A percentile compares a stretch with the other conserved stretches of the same genome.
These are phyloP conservation scores for Pleurotus cornucopiae DNA, from an alignment of 768 basidiomycete genomes.

Conservation along the genomic window DNA sequence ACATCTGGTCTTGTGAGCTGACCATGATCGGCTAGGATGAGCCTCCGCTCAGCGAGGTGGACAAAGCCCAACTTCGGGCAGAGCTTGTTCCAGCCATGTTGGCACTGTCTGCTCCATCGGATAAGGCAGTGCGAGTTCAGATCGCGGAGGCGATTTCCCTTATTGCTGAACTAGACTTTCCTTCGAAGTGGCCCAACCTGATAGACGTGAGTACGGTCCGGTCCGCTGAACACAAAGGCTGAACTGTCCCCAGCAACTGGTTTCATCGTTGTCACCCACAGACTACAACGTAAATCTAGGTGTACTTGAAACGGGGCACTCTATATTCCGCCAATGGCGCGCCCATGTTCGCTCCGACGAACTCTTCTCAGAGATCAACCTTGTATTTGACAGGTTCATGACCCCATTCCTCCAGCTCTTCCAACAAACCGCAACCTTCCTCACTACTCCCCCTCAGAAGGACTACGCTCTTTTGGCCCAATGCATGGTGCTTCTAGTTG, in stretches of 20 bases:
- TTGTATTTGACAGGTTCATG: conserved; percentile 82
- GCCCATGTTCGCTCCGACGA: conserved; percentile 83
- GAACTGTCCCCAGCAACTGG: conserved; percentile 69
- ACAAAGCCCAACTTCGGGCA: conserved; percentile 68
- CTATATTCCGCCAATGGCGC: conserved; percentile 93
- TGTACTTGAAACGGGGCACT: conserved; percentile 91
- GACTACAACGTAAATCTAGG: conserved; percentile 86
- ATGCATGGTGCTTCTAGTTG: conserved; percentile 71
- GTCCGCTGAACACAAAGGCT: neutral
- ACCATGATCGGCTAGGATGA: conserved; percentile 49
- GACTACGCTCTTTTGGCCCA: conserved; percentile 58
- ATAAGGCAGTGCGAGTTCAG: conserved; percentile 75
- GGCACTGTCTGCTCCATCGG: conserved; percentile 64
- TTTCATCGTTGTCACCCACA: conserved; percentile 70
- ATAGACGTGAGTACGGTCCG: conserved; percentile 67
- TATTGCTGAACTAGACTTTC: conserved; percentile 91
- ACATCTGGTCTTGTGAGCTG: neutral
- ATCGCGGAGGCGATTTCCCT: conserved; percentile 91
- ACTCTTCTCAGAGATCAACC: conserved; percentile 88
- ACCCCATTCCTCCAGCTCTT: conserved; percentile 83
- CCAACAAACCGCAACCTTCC: conserved; percentile 51
- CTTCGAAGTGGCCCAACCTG: conserved; percentile 80
- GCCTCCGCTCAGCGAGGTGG: conserved; percentile 61
- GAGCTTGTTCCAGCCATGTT: conserved; percentile 93
- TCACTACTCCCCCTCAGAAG: conserved; percentile 39